Evolutionary conservation across 495 filamentous ascomycete species (phyloP).

Genomic region (Trichoderma orchidacearum): DNA sequence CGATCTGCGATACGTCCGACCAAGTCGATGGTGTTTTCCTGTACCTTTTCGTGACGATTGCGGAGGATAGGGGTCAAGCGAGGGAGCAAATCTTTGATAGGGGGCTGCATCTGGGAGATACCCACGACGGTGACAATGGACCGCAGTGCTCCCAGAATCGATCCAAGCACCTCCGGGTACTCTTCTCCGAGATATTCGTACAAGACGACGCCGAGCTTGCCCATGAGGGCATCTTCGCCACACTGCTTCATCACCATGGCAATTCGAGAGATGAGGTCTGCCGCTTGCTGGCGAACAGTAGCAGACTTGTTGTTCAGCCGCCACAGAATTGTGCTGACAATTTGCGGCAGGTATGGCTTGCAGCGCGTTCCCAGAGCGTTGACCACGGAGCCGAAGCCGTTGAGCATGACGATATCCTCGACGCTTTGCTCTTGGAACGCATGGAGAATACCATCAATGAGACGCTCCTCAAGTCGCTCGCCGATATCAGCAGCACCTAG

Average conservation of each 20-base stretch:
- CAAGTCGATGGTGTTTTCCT: slow-evolving; percentile 99
- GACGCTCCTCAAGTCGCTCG: slow-evolving; percentile 77
- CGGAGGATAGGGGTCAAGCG: slow-evolving; percentile 92
- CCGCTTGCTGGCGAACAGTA: slow-evolving; percentile 91
- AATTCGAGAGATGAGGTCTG: slow-evolving; percentile 91
- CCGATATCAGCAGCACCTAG: slow-evolving; percentile 90
- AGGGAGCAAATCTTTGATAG: slow-evolving; percentile 93
- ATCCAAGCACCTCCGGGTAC: slow-evolving; percentile 95
- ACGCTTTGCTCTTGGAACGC: slow-evolving; percentile 98
- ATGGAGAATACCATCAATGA: slow-evolving; percentile 93
- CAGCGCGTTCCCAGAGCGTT: slow-evolving; percentile 88
- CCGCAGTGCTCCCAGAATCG: slow-evolving; percentile 86
- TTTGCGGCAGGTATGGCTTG: slow-evolving; percentile 94
- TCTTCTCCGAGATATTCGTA: slow-evolving; percentile 99
- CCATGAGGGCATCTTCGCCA: slow-evolving; percentile 89
- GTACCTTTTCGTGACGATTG: slow-evolving; percentile 98
- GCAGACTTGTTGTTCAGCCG: slow-evolving; percentile 93
- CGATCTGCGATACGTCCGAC: slow-evolving; percentile 97
- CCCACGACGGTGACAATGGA: slow-evolving; percentile 97
- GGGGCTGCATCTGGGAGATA: slow-evolving; percentile 96
- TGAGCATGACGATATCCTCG: slow-evolving; percentile 90
- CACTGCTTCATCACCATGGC: slow-evolving; percentile 99
- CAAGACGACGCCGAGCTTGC: slow-evolving; percentile 88
- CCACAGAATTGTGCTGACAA: slow-evolving; percentile 94
- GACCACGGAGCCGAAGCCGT: slow-evolving; percentile 97